Base-by-base conservation (phyloP, 106 monocot genomes). In the Hemerocallis citrina region DNA sequence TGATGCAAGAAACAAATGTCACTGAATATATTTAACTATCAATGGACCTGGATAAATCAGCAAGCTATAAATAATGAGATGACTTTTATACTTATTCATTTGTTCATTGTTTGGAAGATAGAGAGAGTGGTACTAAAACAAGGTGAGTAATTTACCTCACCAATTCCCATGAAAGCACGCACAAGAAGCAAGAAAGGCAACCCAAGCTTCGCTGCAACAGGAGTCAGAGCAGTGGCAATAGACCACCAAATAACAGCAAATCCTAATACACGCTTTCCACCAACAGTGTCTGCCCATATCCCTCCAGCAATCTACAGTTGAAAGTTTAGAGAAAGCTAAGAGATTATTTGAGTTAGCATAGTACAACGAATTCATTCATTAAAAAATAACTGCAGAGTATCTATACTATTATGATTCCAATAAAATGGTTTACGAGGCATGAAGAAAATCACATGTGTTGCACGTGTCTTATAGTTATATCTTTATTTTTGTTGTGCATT, bases 221-320 rank as follows among this genome's bases (percentile, higher is more conserved):
- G 92, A 8, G 92, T 92, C n/a, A 92, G 78, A 62, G 63, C 69
- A 15, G 92, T 92, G 52, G 92, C 86, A 52, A 92, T 56, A 5
- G 92, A 92, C 92, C 92, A 92, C 92, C 92, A 92, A 55, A 92
- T 34, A 24, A 92, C 92, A 16, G 80, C 87, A 52, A 92, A 92
- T 56, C 66, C 92, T 24, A 92, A 56, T 1, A 92, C 92, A 34
- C 61, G 69, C 75, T 92, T 92, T 40, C 92, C 92, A 58, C 92
- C 92, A 25, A 92, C 75, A 17, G 70, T 92, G 45, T 92, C 92
- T 46, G 92, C 92, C 92, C 88, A 92, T 61, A 92, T 92, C 27
- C 87, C 92, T 57, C 92, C 92, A 57, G 92, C 92, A 71, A 92
- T 82, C 92, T 92, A 63, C 27, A 52, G 15, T 14, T 34, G 30